Evolutionary conservation across 495 filamentous ascomycete species (phyloP).

Genomic region (Penicillium pancosmium): DNA sequence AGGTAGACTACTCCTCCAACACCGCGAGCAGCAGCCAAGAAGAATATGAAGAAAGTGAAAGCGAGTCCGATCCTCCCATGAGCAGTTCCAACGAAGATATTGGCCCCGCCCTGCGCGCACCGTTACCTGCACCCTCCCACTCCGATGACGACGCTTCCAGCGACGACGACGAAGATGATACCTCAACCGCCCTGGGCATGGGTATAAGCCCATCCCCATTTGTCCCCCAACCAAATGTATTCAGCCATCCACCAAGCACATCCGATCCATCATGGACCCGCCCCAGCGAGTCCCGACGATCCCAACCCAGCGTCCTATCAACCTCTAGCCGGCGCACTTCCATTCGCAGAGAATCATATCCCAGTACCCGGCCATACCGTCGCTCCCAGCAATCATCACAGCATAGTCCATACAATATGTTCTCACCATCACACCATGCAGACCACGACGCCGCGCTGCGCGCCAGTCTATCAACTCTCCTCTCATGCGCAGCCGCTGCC

Average conservation of each 20-base stretch:
- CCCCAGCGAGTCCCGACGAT: slow-evolving; percentile 45
- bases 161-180: slow-evolving; percentile 72
- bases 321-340: slow-evolving; percentile 42
- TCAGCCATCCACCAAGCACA: slow-evolving; percentile 77
- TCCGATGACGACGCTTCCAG: slow-evolving; percentile 51
- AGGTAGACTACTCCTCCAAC: slow-evolving; percentile 51
- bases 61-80: slow-evolving; percentile 80
- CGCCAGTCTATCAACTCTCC: slow-evolving; percentile 89
- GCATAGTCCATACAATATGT: slow-evolving; percentile 60
- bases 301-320: slow-evolving; percentile 41
- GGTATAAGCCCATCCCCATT: slow-evolving; percentile 62
- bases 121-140: slow-evolving; percentile 28
- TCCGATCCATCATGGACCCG: slow-evolving; percentile 54
- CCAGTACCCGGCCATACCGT: slow-evolving; percentile 32
- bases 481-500: slow-evolving; percentile 89
- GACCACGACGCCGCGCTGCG: slow-evolving; percentile 93
- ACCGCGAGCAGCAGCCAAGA: slow-evolving; percentile 75
- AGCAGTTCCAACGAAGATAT: slow-evolving; percentile 84
- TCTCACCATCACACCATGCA: slow-evolving; percentile 75
- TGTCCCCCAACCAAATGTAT: slow-evolving; percentile 86
- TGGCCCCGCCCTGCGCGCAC: slow-evolving; percentile 26
- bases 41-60: slow-evolving; percentile 86
- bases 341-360: slow-evolving; percentile 41
- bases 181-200: slow-evolving; percentile 76
- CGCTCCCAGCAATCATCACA: slow-evolving; percentile 30